phyloP scores from a whole-genome alignment of 306 rosid genomes.

The Pterocarpus santalinus region DNA sequence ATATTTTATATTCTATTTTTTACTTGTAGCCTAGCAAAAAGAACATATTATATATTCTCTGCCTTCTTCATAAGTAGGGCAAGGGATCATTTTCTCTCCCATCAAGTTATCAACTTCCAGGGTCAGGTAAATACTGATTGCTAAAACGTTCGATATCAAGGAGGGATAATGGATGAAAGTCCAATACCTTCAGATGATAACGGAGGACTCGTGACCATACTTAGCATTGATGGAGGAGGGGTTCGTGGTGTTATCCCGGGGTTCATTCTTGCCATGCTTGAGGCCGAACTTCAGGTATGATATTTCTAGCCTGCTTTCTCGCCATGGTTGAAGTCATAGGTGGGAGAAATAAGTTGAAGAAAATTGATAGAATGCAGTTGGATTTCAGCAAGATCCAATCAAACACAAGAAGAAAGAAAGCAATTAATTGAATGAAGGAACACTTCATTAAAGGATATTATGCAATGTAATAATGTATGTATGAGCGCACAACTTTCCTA shows the following conservation, averaged over 20 bases:
- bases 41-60: background rate
- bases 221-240: conserved; percentile 46
- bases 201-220: conserved; percentile 39
- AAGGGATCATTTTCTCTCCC: background rate
- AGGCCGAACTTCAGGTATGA: conserved; percentile 16
- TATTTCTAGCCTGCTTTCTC: background rate
- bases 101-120: background rate
- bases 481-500: background rate
- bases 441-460: background rate
- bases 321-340: background rate
- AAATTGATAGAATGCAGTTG: background rate
- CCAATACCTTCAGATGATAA: background rate
- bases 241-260: conserved; percentile 33
- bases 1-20: background rate
- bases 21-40: background rate
- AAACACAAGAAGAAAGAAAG: background rate
- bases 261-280: background rate
- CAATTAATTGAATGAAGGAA: background rate
- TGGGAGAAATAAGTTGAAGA: background rate
- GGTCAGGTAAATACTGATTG: background rate
- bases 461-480: background rate
- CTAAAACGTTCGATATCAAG: background rate
- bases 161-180: background rate
- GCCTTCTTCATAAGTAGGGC: background rate
- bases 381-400: background rate